Percentiles rank a stretch among this genome's conserved stretches.
These are phyloP conservation scores for Madurella mycetomatis DNA, from an alignment of 2,329 filamentous ascomycete species.

Conservation along the genomic window DNA sequence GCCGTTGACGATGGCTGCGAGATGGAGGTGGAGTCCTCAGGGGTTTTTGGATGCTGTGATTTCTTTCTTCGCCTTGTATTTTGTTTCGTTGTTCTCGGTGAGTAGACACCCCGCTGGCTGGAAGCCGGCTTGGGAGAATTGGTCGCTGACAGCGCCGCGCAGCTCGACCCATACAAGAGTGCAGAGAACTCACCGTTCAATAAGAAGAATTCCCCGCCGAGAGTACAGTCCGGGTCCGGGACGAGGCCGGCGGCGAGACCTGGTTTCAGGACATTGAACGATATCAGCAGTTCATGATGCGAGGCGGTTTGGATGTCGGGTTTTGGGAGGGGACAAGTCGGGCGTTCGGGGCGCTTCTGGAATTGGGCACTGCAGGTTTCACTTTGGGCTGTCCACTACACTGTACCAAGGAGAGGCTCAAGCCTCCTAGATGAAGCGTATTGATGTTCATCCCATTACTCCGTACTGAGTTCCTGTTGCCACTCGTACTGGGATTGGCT, in stretches of 20 bases:
- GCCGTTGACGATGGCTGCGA: slow-evolving; percentile 9
- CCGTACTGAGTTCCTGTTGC: not conserved
- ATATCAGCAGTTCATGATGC: slow-evolving; percentile 33
- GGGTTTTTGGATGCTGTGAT: slow-evolving; percentile 47
- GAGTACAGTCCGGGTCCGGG: slow-evolving; percentile 10
- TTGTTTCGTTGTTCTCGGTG: slow-evolving; percentile 58
- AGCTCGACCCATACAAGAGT: slow-evolving; percentile 60
- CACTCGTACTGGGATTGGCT: not conserved
- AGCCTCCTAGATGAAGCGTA: too few species aligned
- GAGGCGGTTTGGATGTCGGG: not conserved
- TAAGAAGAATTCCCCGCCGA: slow-evolving; percentile 38
- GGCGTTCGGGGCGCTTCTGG: slow-evolving; percentile 10
- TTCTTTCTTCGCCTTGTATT: slow-evolving; percentile 56
- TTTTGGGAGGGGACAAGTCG: not conserved
- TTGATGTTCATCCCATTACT: too few species aligned
- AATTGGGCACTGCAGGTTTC: not conserved
- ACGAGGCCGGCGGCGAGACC: slow-evolving; percentile 33
- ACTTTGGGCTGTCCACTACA: not conserved
- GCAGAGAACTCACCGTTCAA: slow-evolving; percentile 59
- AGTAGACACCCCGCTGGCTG: slow-evolving; percentile 26
- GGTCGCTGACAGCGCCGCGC: slow-evolving; percentile 9
- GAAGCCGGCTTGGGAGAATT: not conserved
- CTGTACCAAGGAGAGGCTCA: too few species aligned
- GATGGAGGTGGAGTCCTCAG: slow-evolving; percentile 34
- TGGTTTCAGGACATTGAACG: slow-evolving; percentile 50